phyloP scores from a whole-genome alignment of 1,284 basidiomycete genomes.

The Tetrapyrgos nigripes region DNA sequence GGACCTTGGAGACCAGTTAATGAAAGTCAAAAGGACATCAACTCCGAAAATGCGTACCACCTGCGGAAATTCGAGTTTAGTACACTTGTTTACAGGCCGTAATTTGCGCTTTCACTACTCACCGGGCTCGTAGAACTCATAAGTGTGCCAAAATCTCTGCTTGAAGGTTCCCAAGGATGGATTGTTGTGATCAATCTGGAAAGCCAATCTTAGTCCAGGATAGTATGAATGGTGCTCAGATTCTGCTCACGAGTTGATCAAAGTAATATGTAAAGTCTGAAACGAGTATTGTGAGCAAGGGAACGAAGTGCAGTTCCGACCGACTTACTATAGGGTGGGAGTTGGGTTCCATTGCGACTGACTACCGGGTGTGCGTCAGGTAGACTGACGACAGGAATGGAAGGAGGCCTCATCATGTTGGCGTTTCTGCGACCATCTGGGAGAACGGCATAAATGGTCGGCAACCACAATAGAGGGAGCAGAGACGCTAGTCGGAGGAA shows the following conservation, averaged over 20 bases:
- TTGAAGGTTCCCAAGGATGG: slow-evolving; percentile 78
- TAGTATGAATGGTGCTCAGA: not conserved
- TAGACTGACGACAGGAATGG: slow-evolving; percentile 40
- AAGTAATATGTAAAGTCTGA: slow-evolving; percentile 62
- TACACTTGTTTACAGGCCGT: not conserved
- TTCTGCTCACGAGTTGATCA: slow-evolving; percentile 28
- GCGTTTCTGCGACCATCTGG: slow-evolving; percentile 45
- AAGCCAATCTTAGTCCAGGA: not conserved
- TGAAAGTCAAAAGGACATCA: not conserved
- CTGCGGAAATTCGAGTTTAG: slow-evolving; percentile 36
- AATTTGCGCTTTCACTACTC: too few species aligned
- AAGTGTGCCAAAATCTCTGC: slow-evolving; percentile 75
- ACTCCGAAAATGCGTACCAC: slow-evolving; percentile 41
- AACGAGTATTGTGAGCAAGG: not conserved
- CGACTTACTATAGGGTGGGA: slow-evolving; percentile 46
- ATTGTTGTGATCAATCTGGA: slow-evolving; percentile 67
- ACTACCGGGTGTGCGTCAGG: slow-evolving; percentile 39
- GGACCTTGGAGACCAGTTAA: slow-evolving; percentile 3
- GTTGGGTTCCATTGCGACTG: slow-evolving; percentile 48
- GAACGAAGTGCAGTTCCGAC: not conserved
- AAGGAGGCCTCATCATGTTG: slow-evolving; percentile 44
- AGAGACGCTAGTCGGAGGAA: slow-evolving; percentile 23
- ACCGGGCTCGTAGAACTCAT: slow-evolving; percentile 67
- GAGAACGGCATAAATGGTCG: slow-evolving; percentile 30
- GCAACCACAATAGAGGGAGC: slow-evolving; percentile 21